A percentile compares a stretch with the other conserved stretches of the same genome.
Conservation (phyloP, 805 yeast genomes). For the Tetrapisispora arboricola region DNA sequence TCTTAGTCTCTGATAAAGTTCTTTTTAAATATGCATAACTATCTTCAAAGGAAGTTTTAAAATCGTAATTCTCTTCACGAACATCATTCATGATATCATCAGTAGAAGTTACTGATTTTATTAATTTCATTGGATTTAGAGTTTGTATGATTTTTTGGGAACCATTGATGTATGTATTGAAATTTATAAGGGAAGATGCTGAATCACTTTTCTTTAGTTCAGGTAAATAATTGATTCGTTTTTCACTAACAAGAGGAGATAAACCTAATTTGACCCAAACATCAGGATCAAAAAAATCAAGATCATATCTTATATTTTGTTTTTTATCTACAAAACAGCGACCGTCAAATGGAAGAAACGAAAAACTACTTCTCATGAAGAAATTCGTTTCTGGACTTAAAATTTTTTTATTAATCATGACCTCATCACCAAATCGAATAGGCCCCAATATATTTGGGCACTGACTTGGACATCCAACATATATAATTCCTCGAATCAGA, state of each 20-base stretch:
- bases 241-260: conserved; percentile 55
- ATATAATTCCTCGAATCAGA: conserved; percentile 62
- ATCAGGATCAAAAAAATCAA: conserved; percentile 73
- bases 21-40: conserved; percentile 55
- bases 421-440: conserved; percentile 68
- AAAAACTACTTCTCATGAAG: conserved; percentile 77
- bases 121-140: conserved; percentile 9
- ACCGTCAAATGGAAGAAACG: conserved; percentile 69
- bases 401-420: conserved; percentile 61
- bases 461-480: conserved; percentile 76
- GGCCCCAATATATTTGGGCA: conserved; percentile 87
- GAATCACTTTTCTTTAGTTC: background rate
- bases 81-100: conserved; percentile 6
- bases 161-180: conserved; percentile 4
- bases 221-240: conserved; percentile 13
- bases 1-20: conserved; percentile 49
- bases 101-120: conserved; percentile 5
- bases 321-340: conserved; percentile 56
- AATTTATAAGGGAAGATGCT: background rate
- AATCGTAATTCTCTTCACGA: conserved; percentile 13
- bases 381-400: conserved; percentile 75
- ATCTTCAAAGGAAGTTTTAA: conserved; percentile 33
- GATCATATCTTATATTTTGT: conserved; percentile 46
- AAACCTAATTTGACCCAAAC: conserved; percentile 70
- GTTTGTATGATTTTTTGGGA: conserved; percentile 8